Percentiles rank a stretch among this genome's conserved stretches.
Evolutionary conservation across 495 filamentous ascomycete genomes (phyloP).

Genomic region (Penicillium simplicissimum): DNA sequence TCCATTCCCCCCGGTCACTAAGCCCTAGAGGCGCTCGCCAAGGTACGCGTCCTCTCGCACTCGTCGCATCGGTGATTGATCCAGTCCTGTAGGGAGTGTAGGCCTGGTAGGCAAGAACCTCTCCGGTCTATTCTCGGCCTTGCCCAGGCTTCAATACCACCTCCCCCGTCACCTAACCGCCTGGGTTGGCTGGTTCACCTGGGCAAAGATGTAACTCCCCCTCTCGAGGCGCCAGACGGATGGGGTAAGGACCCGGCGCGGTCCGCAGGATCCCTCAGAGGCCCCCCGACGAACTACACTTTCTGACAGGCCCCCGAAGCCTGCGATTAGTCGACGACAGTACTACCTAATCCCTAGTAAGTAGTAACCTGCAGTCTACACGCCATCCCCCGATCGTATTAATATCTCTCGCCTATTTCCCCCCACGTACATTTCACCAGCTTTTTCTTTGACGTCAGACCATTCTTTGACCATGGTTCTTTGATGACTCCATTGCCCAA

Average conservation of each 20-base stretch:
- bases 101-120: background rate
- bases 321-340: background rate
- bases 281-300: background rate
- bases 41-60: background rate
- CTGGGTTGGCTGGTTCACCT: conserved; percentile 4
- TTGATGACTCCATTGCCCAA: conserved; percentile 11
- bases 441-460: conserved; percentile 31
- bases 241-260: conserved; percentile 7
- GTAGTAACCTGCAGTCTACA: background rate
- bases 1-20: background rate
- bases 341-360: background rate
- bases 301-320: background rate
- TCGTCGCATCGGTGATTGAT: background rate
- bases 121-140: background rate
- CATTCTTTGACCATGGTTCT: conserved; percentile 17
- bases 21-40: conserved; percentile 9
- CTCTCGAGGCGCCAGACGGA: conserved; percentile 15
- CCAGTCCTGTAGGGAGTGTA: background rate
- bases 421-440: background rate
- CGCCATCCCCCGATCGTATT: conserved; percentile 1
- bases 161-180: background rate
- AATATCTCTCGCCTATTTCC: background rate
- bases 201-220: conserved; percentile 18
- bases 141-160: conserved; percentile 16
- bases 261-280: background rate